Evolutionary conservation across 2,329 filamentous ascomycete species (phyloP), one percentile per base, ranked within the genome.

Genomic region (Zalaria obscura): DNA sequence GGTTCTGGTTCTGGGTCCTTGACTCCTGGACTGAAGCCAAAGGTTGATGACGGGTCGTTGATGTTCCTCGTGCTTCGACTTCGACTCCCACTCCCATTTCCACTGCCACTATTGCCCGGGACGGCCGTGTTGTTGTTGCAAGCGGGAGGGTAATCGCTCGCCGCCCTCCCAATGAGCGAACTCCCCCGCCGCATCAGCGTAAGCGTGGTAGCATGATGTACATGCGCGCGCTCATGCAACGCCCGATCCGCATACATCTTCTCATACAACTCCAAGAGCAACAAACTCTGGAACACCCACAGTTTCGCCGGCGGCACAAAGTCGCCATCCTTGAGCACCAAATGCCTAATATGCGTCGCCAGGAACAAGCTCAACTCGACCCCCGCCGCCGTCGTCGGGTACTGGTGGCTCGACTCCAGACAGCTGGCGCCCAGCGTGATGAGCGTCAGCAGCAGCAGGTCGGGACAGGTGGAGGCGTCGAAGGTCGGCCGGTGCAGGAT

Each of bases 231-330:
- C 62, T 98, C 91, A 60, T 98, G 91, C 28, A 96, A 68, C 44
- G 85, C 80, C 48, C 88, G 75, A 0, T 89, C 94, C 33, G 87
- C 91, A 59, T 89, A 96, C 83, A 94, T 91, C 69, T 98, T 98
- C 65, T 98, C 91, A 54, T 93, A 96, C 0, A 94, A 67, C 58
- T 98, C 91, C 8, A 96, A 70, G 4, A 96, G 70, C 4, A 96
- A 68, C 40, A 96, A 66, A 1, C 89, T 80, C 58, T 96, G 91
- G 64, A 96, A 96, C 0, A 94, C 77, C 89, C 89, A 98, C 5
- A 98, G 65, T 61, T 93, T 94, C 5, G 89, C 89, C 0, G 91
- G 89, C 1, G 91, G 88, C 11, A 85, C 73, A 62, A 93, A 95
- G 60, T 88, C 85, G 9, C 75, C 71, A 56, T 95, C 83, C 72